A percentile compares a stretch with the other conserved stretches of the same genome.
Conservation (phyloP, 176 grass and related monocot genomes). For the Hordeum marinum region DNA sequence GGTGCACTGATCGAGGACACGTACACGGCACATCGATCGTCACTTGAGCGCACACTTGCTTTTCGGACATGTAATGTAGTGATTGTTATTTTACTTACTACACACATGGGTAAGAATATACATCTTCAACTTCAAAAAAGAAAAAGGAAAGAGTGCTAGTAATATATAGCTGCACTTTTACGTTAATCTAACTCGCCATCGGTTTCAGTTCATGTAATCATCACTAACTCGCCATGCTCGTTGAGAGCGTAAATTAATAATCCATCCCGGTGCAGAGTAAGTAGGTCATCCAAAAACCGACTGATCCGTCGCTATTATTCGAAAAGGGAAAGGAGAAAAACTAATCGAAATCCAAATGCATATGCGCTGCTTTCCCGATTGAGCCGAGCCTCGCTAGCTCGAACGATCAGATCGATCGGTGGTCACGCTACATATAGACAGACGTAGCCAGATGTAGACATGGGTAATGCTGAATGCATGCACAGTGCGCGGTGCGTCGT, state of each 20-base stretch:
- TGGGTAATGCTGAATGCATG: slow-evolving; percentile 17
- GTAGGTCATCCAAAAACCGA: neutral
- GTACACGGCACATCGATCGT: neutral
- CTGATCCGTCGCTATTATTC: neutral
- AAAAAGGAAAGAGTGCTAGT: no score
- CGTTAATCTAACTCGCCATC: slow-evolving; percentile 20
- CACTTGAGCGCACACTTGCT: neutral
- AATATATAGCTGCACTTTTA: slow-evolving; percentile 20
- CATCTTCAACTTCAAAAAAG: neutral
- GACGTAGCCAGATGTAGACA: neutral
- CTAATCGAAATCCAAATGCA: neutral
- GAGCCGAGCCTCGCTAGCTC: neutral
- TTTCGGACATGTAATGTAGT: neutral
- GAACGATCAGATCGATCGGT: slow-evolving; percentile 37
- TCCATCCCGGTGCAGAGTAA: neutral
- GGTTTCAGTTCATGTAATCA: neutral
- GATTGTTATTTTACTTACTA: no score
- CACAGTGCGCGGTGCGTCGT: slow-evolving; percentile 35
- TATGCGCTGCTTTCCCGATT: neutral
- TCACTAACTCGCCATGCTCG: neutral
- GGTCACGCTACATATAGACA: neutral
- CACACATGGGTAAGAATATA: neutral
- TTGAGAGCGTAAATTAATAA: neutral
- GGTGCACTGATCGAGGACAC: neutral
- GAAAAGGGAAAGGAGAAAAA: neutral